Conservation (phyloP, 495 filamentous ascomycete species). For the Amorphotheca resinae region DNA sequence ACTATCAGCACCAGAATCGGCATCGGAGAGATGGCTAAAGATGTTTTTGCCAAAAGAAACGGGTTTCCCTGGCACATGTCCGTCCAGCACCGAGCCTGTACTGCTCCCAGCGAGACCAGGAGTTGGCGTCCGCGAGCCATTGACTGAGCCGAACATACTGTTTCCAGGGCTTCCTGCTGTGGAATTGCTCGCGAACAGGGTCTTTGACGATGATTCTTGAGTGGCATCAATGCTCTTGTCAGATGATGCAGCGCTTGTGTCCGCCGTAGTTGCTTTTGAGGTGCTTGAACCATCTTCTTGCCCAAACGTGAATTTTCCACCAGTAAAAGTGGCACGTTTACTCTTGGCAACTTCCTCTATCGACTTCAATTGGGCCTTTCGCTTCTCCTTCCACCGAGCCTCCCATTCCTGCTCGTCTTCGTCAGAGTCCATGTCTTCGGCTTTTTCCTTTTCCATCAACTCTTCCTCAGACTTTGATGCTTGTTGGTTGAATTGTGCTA, state of each 20-base stretch:
- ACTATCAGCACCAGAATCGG: conserved; percentile 21
- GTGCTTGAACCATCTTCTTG: conserved; percentile 14
- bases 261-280: background rate
- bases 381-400: conserved; percentile 33
- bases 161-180: conserved; percentile 1
- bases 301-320: conserved; percentile 31
- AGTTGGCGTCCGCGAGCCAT: conserved; percentile 18
- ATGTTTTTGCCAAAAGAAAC: conserved; percentile 26
- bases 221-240: conserved; percentile 1
- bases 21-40: conserved; percentile 36
- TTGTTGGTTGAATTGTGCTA: conserved; percentile 22
- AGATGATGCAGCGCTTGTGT: background rate
- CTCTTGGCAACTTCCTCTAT: conserved; percentile 20
- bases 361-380: conserved; percentile 25
- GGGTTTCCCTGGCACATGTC: conserved; percentile 6
- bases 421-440: conserved; percentile 43
- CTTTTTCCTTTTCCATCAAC: conserved; percentile 39
- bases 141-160: conserved; percentile 14
- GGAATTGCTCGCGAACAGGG: conserved; percentile 4
- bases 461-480: conserved; percentile 5
- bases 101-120: conserved; percentile 22
- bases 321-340: conserved; percentile 29
- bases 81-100: conserved; percentile 19
- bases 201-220: background rate
- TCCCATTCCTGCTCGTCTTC: conserved; percentile 41